A percentile compares a stretch with the other conserved stretches of the same genome.
Conservation (phyloP, 1,284 basidiomycete genomes). For the Hemileccinum hortonii region DNA sequence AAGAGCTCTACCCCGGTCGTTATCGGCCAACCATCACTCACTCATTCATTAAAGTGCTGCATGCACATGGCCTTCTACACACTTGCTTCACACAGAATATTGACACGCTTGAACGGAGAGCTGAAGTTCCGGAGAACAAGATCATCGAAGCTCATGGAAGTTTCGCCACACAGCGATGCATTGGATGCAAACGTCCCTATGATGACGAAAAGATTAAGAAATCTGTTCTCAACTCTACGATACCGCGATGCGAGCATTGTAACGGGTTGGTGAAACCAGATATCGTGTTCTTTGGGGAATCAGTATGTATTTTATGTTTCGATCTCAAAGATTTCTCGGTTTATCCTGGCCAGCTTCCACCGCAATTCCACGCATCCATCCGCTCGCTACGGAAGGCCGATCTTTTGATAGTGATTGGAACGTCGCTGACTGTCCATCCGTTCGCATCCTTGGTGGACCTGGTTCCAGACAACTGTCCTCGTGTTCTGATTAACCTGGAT, state of each 20-base stretch:
- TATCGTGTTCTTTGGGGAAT: conserved; percentile 94
- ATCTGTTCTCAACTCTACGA: conserved; percentile 49
- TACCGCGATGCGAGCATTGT: conserved; percentile 67
- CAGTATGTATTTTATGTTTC: conserved; percentile 41
- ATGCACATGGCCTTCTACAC: conserved; percentile 62
- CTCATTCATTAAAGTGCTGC: conserved; percentile 82
- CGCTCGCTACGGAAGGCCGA: conserved; percentile 64
- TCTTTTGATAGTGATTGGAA: conserved; percentile 89
- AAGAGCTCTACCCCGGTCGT: conserved; percentile 87
- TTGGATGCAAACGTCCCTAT: conserved; percentile 62
- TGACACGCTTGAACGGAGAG: conserved; percentile 87
- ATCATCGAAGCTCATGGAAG: conserved; percentile 96
- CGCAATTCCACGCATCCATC: conserved; percentile 51
- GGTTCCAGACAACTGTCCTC: conserved; percentile 54
- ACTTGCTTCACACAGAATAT: conserved; percentile 89
- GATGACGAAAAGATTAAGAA: conserved; percentile 69
- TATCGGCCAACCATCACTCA: conserved; percentile 88
- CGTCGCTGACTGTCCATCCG: conserved; percentile 80
- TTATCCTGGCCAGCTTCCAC: conserved; percentile 50
- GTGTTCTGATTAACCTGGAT: conserved; percentile 63
- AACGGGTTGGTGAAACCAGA: conserved; percentile 84
- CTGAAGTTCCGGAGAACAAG: conserved; percentile 71
- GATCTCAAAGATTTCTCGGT: not conserved
- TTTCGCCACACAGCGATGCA: conserved; percentile 81
- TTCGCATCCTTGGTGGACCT: conserved; percentile 65